Percentiles rank a stretch among this genome's conserved stretches.
Evolutionary conservation across 345 rosid species (phyloP).

Genomic region (Nephelium lappaceum): DNA sequence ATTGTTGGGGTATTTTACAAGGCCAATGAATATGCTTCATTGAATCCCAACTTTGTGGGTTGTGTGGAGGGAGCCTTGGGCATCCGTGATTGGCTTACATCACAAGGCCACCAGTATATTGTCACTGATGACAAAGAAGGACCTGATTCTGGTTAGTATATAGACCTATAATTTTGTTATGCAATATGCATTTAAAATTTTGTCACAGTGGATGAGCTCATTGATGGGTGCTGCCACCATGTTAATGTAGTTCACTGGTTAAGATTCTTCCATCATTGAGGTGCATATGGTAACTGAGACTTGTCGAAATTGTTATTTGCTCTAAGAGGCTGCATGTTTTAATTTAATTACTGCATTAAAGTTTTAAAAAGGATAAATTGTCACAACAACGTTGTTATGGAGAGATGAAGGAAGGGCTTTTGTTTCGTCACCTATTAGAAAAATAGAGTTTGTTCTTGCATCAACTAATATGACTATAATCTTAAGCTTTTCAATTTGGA

Average conservation of each 20-base stretch:
- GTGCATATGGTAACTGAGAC: background rate
- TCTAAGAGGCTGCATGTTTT: background rate
- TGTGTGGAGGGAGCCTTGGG: constrained; percentile 80
- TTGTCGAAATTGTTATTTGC: background rate
- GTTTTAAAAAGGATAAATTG: background rate
- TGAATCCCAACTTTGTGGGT: constrained; percentile 81
- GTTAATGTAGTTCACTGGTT: background rate
- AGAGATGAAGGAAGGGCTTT: background rate
- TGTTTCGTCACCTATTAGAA: background rate
- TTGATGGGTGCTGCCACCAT: background rate
- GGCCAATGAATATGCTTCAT: constrained; percentile 72
- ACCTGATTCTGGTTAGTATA: constrained; percentile 57
- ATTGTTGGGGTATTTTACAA: constrained; percentile 98
- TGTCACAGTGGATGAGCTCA: background rate
- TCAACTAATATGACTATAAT: background rate
- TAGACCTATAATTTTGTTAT: background rate
- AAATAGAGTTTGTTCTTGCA: background rate
- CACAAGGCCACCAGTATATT: constrained; percentile 82
- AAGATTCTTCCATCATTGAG: background rate
- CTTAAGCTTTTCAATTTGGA: background rate
- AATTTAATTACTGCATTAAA: background rate
- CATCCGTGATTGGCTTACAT: constrained; percentile 76
- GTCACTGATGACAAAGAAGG: constrained; percentile 97
- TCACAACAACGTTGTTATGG: background rate
- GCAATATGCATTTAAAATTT: background rate